Evolutionary conservation across 73 alveolate species (phyloP), one percentile per base, ranked within the genome.

Genomic region (Durusdinium trenchii): DNA sequence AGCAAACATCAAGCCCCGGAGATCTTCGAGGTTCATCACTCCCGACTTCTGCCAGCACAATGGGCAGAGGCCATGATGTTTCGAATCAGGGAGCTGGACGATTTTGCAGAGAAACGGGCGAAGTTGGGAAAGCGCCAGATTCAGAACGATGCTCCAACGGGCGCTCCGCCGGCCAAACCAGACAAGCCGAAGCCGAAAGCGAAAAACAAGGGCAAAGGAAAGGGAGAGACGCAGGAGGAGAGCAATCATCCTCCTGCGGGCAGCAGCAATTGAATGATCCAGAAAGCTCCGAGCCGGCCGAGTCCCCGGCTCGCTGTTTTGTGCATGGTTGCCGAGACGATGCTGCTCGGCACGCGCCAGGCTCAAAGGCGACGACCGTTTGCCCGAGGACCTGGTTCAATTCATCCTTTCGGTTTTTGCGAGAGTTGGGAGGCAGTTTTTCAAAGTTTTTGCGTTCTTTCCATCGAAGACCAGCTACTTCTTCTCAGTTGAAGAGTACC

Each of bases 61-160:
- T 28, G 36, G 48, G 46, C 48, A 1, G 92, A 82, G 30, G 71
- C 60, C 35, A 28, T 82, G 92, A 38, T 82, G 73, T 48, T 47
- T 48, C 46, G 60, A 32, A 71, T 82, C 48, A 32, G 40, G 48
- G 92, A 82, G 51, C 46, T 82, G 51, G 92, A 82, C 92, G 92
- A 82, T 16, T 82, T 26, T 40, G 35, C 60, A 35, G 92, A 82
- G 47, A 0, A 71, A 1, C 45, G 71, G 47, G 46, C 48, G n/a
- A 52, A 57, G 1, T 50, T 82, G 67, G 92, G 92, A 28, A 46
- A 6, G 14, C 43, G 90, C n/a, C n/a, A n/a, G n/a, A n/a, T n/a
- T n/a, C n/a, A n/a, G n/a, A n/a, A n/a, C n/a, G n/a, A 6, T 12
- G 4, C 52, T 4, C 12, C n/a, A n/a, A n/a, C n/a, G n/a, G 51